phyloP scores from a whole-genome alignment of 495 filamentous ascomycete species.

The Ascodesmis nigricans region DNA sequence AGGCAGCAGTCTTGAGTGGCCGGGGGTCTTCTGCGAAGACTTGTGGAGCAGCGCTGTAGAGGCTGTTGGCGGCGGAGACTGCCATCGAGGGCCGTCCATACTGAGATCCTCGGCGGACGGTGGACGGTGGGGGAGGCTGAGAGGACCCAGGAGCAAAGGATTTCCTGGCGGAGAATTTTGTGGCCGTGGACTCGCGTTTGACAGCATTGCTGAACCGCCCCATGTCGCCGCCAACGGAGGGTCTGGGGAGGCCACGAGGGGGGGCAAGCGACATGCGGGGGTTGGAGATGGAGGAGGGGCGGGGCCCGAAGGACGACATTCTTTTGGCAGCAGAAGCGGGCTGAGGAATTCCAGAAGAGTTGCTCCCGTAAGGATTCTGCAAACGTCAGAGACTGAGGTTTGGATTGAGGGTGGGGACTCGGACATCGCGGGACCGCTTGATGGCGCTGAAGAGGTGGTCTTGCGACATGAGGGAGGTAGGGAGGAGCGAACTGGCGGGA shows the following conservation, averaged over 20 bases:
- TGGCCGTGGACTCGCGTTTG: constrained; percentile 62
- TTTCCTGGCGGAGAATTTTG: constrained; percentile 35
- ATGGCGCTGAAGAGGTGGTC: constrained; percentile 47
- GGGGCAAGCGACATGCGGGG: constrained; percentile 68
- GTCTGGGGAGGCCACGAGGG: constrained; percentile 48
- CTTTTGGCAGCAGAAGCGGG: constrained; percentile 78
- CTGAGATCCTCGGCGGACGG: constrained; percentile 72
- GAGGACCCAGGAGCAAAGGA: constrained; percentile 45
- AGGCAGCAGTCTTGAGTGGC: constrained; percentile 59
- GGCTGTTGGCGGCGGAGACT: constrained; percentile 40
- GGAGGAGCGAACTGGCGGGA: no score
- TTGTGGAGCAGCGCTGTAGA: constrained; percentile 56
- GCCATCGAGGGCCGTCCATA: constrained; percentile 44
- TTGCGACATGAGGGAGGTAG: no score
- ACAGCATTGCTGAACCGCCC: no score
- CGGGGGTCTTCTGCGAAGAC: constrained; percentile 73
- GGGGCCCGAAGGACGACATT: no score
- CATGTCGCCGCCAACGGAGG: constrained; percentile 56
- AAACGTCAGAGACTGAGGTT: constrained; percentile 43
- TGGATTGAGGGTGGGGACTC: constrained; percentile 8
- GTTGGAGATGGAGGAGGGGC: constrained; percentile 54
- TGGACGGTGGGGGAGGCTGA: constrained; percentile 28
- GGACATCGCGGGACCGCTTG: constrained; percentile 40
- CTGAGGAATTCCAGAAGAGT: constrained; percentile 55
- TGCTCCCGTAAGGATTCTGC: constrained; percentile 29